Conservation (phyloP, 164 flowering plant species). For the Sedum album region DNA sequence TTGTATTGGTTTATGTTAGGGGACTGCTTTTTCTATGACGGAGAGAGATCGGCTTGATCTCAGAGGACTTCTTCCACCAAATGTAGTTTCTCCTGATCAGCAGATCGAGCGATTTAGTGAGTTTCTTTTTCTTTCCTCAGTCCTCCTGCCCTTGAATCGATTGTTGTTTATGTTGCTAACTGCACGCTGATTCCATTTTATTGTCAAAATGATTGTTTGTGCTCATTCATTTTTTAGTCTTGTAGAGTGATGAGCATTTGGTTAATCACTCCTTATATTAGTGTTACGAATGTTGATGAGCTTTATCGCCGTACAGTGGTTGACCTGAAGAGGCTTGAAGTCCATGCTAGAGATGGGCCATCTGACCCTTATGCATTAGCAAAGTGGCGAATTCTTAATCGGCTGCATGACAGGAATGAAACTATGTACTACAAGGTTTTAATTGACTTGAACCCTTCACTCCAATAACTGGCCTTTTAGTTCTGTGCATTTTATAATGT, state of each 20-base stretch:
- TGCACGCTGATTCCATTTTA: too few species aligned
- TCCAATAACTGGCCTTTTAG: background rate
- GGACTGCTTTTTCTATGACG: conserved; percentile 89
- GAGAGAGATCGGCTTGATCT: conserved; percentile 97
- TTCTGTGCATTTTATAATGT: background rate
- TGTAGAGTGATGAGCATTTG: background rate
- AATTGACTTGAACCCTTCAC: background rate
- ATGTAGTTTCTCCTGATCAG: conserved; percentile 70
- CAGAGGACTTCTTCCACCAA: conserved; percentile 94
- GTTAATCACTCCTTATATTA: background rate
- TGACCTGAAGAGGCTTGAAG: conserved; percentile 86
- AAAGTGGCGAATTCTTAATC: conserved; percentile 91
- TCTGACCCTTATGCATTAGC: conserved; percentile 83
- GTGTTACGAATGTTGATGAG: conserved; percentile 2
- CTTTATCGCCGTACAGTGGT: conserved; percentile 42
- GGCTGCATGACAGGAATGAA: conserved; percentile 97
- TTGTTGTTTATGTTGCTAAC: background rate
- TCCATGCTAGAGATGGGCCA: conserved; percentile 89
- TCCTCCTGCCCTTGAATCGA: too few species aligned
- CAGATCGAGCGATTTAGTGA: conserved; percentile 92
- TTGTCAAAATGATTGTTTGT: too few species aligned
- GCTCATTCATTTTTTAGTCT: too few species aligned
- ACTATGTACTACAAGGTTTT: conserved; percentile 93
- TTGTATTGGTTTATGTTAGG: conserved; percentile 40
- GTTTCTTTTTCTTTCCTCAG: conserved; percentile 16